phyloP scores from a whole-genome alignment of 2,329 filamentous ascomycete genomes.

The Teratosphaeria epicoccoides region DNA sequence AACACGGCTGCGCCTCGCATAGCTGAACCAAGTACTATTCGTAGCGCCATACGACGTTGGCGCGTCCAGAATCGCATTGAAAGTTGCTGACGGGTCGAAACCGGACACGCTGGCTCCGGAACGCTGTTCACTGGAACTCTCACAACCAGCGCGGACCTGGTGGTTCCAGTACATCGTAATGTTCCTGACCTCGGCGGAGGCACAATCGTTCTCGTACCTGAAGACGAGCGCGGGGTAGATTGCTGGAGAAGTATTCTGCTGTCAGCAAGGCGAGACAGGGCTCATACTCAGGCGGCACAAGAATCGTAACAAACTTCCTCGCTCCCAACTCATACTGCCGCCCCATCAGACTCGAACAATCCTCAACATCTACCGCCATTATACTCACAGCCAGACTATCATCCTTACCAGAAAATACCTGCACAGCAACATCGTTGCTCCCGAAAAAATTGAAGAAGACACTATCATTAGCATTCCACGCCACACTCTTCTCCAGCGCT shows the following conservation, averaged over 20 bases:
- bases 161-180: not conserved
- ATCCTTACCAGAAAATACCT: not conserved
- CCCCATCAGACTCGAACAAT: not conserved
- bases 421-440: not conserved
- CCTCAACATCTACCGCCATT: not conserved
- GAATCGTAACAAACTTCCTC: not conserved
- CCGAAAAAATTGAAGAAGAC: not conserved
- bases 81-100: not conserved
- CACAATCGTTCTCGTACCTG: not conserved
- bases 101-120: not conserved
- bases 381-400: not conserved
- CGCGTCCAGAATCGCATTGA: not conserved
- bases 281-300: not conserved
- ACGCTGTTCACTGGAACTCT: not conserved
- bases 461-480: not conserved
- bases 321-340: not conserved
- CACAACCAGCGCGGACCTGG: not conserved
- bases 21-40: not conserved
- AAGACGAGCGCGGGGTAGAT: not conserved
- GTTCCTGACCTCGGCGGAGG: not conserved
- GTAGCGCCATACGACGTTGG: not conserved
- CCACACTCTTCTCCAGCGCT: not conserved
- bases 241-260: not conserved
- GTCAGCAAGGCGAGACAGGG: not conserved
- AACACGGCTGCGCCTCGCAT: not conserved